Evolutionary conservation across 2,329 filamentous ascomycete species (phyloP).

Genomic region (Botrytis squamosa): DNA sequence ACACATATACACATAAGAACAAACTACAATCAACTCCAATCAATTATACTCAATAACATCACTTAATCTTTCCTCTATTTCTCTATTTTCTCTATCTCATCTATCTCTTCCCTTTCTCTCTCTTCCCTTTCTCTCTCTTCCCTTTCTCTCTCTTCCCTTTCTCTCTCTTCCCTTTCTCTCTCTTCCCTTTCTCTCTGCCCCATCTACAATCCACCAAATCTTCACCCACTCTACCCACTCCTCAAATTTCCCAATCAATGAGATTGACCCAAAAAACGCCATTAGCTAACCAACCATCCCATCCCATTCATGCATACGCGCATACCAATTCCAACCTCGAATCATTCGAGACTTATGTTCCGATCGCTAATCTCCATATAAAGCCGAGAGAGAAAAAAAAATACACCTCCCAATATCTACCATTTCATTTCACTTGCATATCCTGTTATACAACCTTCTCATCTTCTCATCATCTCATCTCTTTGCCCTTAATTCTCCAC

Average conservation of each 20-base stretch:
- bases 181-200: background rate
- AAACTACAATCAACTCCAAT: background rate
- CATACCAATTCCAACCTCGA: background rate
- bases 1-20: background rate
- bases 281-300: background rate
- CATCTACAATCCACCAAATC: background rate
- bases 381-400: background rate
- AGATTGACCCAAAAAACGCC: background rate
- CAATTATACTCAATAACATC: background rate
- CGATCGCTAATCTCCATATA: constrained; percentile 1
- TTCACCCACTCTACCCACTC: background rate
- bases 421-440: constrained; percentile 11
- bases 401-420: constrained; percentile 12
- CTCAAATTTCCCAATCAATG: background rate
- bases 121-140: background rate
- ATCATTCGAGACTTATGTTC: background rate
- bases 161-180: no score
- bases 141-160: no score
- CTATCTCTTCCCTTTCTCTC: no score
- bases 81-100: background rate
- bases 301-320: background rate
- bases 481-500: no score
- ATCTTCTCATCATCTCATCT: background rate
- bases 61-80: background rate
- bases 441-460: constrained; percentile 1